Evolutionary conservation across 225 moss, liverwort and hornwort genomes (phyloP), one percentile per base, ranked within the genome.

Genomic region (Pseudoscleropodium purum): DNA sequence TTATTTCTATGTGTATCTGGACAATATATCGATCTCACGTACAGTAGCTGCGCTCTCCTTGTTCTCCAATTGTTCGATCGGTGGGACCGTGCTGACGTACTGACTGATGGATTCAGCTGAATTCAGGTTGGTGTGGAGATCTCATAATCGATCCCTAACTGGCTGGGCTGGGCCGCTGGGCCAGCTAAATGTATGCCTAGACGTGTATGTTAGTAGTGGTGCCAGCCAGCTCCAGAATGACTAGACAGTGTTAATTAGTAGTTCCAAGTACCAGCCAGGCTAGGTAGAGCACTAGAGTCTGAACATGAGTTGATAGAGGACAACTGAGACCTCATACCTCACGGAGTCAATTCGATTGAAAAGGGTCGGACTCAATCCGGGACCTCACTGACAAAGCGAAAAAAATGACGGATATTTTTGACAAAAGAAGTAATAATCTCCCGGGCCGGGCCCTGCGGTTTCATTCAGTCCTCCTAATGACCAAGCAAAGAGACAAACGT

Each of bases 401-500:
- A 72, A 16, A 63, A 80, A 68, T 25, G 51, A 81, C 41, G 30
- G 13, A 45, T 63, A 62, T 61, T 43, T 24, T 81, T 86, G 86
- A 43, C 61, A 52, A 75, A 88, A 51, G 67, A 85, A 69, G 56
- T 34, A 65, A 77, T 84, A 84, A 43, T 82, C 82, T 47, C 7
- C 82, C 82, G 24, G 34, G 23, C 64, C 34, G 47, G 75, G 68
- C 67, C 85, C 66, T 89, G 49, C 30, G 51, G 24, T 59, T 49
- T 85, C 68, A 52, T 81, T 60, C 61, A 81, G 20, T 73, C 31
- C 51, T 63, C 15, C 29, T 31, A 15, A 24, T 47, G 52, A 79
- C 88, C 84, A 83, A 70, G 66, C 52, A 60, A 90, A 79, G 84
- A 49, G 88, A 92, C 92, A 92, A 90, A 74, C 9, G 19, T 64